These are phyloP conservation scores for Talaromyces thailandensis DNA, from an alignment of 495 filamentous ascomycete genomes.

Conservation along the genomic window DNA sequence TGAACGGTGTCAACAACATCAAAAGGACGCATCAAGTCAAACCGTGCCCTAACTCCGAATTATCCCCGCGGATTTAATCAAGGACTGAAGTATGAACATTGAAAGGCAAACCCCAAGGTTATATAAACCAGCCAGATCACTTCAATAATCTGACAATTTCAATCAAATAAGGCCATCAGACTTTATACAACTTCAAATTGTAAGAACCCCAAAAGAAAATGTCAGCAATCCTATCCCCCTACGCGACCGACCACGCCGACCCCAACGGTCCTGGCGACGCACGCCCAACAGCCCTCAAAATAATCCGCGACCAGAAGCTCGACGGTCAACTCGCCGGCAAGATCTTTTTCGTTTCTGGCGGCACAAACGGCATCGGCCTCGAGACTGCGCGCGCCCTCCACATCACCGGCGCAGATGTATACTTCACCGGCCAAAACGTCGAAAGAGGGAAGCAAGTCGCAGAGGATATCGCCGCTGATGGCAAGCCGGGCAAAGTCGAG, in stretches of 20 bases:
- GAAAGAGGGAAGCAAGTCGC: slow-evolving; percentile 26
- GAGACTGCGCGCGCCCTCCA: slow-evolving; percentile 40
- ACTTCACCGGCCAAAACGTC: slow-evolving; percentile 34
- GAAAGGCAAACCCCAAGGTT: neutral
- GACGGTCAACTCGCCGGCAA: slow-evolving; percentile 31
- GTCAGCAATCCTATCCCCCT: slow-evolving; percentile 10
- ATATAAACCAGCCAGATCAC: neutral
- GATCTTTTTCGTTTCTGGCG: slow-evolving; percentile 61
- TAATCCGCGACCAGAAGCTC: slow-evolving; percentile 39
- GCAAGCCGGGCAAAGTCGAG: slow-evolving; percentile 1
- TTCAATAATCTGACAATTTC: neutral
- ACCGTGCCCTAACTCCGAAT: neutral
- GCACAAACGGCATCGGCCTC: slow-evolving; percentile 48
- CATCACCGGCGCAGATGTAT: slow-evolving; percentile 37
- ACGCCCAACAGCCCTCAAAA: slow-evolving; percentile 43
- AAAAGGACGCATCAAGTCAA: neutral
- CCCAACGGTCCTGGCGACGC: slow-evolving; percentile 39
- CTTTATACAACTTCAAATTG: too few relatives aligned
- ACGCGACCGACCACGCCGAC: slow-evolving; percentile 26
- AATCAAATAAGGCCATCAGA: too few relatives aligned
- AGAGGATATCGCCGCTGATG: neutral
- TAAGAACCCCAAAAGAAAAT: too few relatives aligned
- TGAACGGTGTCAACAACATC: neutral
- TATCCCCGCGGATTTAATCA: slow-evolving; percentile 1
- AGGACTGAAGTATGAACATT: neutral